phyloP scores from a whole-genome alignment of 441 rosid genomes.

The Eugenia klotzschiana region DNA sequence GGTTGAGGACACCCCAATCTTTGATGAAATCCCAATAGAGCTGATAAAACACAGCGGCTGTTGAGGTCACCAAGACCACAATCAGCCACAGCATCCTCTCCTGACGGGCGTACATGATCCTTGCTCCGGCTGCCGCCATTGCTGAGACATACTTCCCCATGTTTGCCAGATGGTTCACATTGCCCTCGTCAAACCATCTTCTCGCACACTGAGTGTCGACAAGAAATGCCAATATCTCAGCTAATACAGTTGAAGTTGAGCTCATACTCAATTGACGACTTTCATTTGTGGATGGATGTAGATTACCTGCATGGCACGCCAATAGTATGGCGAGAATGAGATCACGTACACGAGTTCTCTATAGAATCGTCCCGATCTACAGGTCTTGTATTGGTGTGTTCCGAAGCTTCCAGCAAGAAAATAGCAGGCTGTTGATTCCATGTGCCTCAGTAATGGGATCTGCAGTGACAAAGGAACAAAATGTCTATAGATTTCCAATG shows the following conservation, averaged over 20 bases:
- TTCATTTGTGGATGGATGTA: not conserved
- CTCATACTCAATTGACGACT: not conserved
- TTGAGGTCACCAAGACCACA: conserved; percentile 53
- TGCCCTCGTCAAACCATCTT: conserved; percentile 80
- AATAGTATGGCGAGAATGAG: conserved; percentile 81
- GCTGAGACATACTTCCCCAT: conserved; percentile 97
- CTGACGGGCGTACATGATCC: conserved; percentile 60
- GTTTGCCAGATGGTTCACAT: conserved; percentile 61
- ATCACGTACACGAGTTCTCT: conserved; percentile 68
- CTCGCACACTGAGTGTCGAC: conserved; percentile 51
- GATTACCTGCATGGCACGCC: conserved; percentile 98
- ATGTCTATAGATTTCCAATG: not conserved
- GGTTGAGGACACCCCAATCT: conserved; percentile 86
- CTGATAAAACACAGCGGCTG: conserved; percentile 64
- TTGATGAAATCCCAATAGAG: conserved; percentile 92
- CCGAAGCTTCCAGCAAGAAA: conserved; percentile 64
- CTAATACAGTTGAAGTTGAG: not conserved
- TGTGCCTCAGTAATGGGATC: conserved; percentile 81
- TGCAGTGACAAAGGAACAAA: conserved; percentile 8
- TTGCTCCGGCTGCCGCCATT: conserved; percentile 88
- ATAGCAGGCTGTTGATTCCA: conserved; percentile 81
- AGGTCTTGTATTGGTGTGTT: conserved; percentile 59
- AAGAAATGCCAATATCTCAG: not conserved
- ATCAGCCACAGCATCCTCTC: conserved; percentile 38
- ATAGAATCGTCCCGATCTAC: conserved; percentile 53